Evolutionary conservation across 2,329 filamentous ascomycete genomes (phyloP), one percentile per base, ranked within the genome.

Genomic region (Hawksworthiomyces lignivorus): DNA sequence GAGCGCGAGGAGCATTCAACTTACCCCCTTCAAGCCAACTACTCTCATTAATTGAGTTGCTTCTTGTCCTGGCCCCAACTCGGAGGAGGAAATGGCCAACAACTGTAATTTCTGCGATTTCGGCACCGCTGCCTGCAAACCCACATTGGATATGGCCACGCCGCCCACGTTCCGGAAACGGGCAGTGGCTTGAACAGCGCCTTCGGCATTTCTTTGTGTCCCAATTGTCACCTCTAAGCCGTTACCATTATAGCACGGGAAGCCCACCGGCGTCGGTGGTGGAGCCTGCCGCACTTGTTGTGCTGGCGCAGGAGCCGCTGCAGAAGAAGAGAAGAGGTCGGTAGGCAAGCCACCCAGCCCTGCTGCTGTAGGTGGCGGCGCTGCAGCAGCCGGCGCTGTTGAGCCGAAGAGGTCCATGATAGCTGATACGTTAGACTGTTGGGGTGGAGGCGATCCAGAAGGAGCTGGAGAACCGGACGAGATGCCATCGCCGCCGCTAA

Each of bases 91-190:
- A 51, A 98, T 95, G 45, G 83, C 87, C 60, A 94, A 83, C 50
- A 98, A 68, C 59, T 96, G 88, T 55, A 98, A 66, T 61, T 92
- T 95, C 65, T 98, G 92, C 33, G 85, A 87, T 66, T 97, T 98
- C 8, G 92, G 92, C 41, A 98, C 92, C 1, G 92, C 92, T 32
- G 90, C 92, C 62, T 98, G 92, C 50, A 98, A 62, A 20, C 86
- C 87, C 22, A 97, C 85, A 34, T 75, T 77, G 14, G 80, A 80
- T 36, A 97, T 70, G 12, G 69, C 65, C 12, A 72, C 73, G 22
- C 82, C 77, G 12, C 81, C 83, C 0, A 67, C 75, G 61, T 97
- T 97, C 29, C 76, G 77, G 71, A 98, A 98, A 8, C 81, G 80
- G 14, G 88, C 88, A 37, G 82, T 71, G 7, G 94, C 81, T 58